Evolutionary conservation across 2,329 filamentous ascomycete species (phyloP).

Genomic region (Beauveria pseudobassiana): DNA sequence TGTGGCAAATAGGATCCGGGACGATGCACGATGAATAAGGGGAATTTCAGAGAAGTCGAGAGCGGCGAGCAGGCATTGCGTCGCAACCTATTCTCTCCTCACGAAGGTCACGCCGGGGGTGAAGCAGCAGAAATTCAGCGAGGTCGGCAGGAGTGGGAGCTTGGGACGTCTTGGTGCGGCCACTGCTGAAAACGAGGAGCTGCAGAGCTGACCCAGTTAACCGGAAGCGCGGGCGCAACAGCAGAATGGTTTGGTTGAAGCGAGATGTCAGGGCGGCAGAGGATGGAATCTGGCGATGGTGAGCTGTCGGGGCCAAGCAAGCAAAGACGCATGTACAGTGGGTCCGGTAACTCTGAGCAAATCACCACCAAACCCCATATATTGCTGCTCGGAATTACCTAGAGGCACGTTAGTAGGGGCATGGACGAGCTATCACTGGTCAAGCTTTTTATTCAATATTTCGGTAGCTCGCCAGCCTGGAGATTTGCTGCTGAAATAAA

Average conservation of each 20-base stretch:
- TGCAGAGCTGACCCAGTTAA: neutral
- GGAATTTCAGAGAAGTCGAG: neutral
- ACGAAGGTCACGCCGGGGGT: neutral
- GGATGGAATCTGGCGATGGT: constrained; percentile 6
- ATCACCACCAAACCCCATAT: no score
- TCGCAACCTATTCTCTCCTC: constrained; percentile 9
- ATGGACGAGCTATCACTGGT: no score
- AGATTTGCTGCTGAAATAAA: constrained; percentile 58
- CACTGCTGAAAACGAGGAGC: neutral
- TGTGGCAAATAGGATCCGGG: neutral
- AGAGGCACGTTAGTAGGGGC: no score
- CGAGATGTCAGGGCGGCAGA: neutral
- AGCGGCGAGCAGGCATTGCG: constrained; percentile 4
- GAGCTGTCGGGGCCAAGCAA: neutral
- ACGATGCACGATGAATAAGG: neutral
- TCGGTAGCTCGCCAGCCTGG: no score
- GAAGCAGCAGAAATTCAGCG: neutral
- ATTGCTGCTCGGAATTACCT: neutral
- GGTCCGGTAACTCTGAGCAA: neutral
- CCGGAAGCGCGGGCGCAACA: constrained; percentile 1
- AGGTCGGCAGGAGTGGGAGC: no score
- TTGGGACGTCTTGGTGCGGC: neutral
- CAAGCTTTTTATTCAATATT: no score
- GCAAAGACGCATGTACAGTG: neutral
- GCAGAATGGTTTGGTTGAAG: neutral